Evolutionary conservation across 73 alveolate genomes (phyloP), one percentile per base, ranked within the genome.

Genomic region (Paramecium sonneborni): DNA sequence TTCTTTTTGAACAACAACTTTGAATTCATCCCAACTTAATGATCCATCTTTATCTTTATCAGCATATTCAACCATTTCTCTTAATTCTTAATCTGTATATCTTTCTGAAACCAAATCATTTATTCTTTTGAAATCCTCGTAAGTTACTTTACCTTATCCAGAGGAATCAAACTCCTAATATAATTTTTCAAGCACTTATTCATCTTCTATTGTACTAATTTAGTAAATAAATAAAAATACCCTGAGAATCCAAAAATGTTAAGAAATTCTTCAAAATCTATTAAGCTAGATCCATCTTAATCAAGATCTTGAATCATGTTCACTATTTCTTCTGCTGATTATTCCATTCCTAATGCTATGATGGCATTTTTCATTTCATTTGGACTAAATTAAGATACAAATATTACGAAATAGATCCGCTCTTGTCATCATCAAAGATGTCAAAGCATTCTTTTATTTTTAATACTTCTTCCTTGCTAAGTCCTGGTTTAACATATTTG

Each of bases 361-460:
- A 88, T 88, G 5, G 94, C 94, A 34, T 88, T 82, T 62, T 88
- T 44, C 91, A 88, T 67, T 55, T 88, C 94, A 28, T 88, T 88
- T n/a, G 55, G 41, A 21, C 90, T 79, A 44, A 24, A 10, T 10
- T 39, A 38, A 20, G 32, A 43, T 43, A 21, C 21, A 20, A 44
- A 38, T 21, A 9, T 12, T 79, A 79, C 90, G 90, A 85, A 57
- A 95, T 95, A 30, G 85, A 24, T 6, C 97, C 97, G 88, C 94
- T 93, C 94, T 57, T 95, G 62, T 94, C 97, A 14, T 86, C 89
- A 76, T 95, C 98, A 79, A 94, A 95, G 67, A 95, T 91, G 86
- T 94, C 95, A 86, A 95, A 95, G 52, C 94, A 96, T 86, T 95
- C 98, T 85, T 94, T 95, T 46, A 95, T 92, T 85, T 86, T 94